A percentile compares a stretch with the other conserved stretches of the same genome.
phyloP scores from a whole-genome alignment of 2,329 filamentous ascomycete species.

The Aspergillus cejpii region DNA sequence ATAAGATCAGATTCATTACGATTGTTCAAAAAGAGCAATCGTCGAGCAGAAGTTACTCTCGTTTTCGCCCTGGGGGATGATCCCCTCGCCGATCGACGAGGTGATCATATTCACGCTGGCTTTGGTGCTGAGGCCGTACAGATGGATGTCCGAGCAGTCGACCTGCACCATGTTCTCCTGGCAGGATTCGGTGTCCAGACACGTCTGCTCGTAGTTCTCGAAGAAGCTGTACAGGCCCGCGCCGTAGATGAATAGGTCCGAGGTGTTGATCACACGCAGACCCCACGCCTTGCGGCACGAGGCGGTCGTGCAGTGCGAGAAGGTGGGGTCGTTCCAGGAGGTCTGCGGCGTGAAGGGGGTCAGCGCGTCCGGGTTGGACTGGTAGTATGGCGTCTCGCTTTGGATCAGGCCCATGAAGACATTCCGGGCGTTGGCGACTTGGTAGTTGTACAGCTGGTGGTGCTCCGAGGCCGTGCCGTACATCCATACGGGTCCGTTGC shows the following conservation, averaged over 20 bases:
- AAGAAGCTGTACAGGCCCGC: constrained; percentile 77
- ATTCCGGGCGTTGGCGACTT: constrained; percentile 68
- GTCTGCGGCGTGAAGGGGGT: constrained; percentile 39
- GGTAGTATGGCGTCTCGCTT: constrained; percentile 80
- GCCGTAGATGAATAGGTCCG: constrained; percentile 62
- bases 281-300: constrained; percentile 70
- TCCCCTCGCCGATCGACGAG: constrained; percentile 27
- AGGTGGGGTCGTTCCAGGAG: constrained; percentile 54
- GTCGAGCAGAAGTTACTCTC: constrained; percentile 41
- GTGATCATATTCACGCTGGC: constrained; percentile 67
- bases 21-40: constrained; percentile 40
- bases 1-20: constrained; percentile 1
- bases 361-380: constrained; percentile 69
- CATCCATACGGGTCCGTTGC: constrained; percentile 71
- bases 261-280: constrained; percentile 61
- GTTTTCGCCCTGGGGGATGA: constrained; percentile 39
- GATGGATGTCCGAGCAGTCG: constrained; percentile 56
- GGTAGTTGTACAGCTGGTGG: constrained; percentile 67
- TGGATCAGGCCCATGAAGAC: constrained; percentile 80
- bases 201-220: constrained; percentile 69
- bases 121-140: constrained; percentile 69
- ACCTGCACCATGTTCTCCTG: constrained; percentile 72
- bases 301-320: constrained; percentile 52
- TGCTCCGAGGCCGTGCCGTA: constrained; percentile 65
- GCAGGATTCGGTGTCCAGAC: constrained; percentile 61